Percentiles rank a stretch among this genome's conserved stretches.
Evolutionary conservation across 176 grass and related monocot species (phyloP).

Genomic region (Pontederia crassipes): DNA sequence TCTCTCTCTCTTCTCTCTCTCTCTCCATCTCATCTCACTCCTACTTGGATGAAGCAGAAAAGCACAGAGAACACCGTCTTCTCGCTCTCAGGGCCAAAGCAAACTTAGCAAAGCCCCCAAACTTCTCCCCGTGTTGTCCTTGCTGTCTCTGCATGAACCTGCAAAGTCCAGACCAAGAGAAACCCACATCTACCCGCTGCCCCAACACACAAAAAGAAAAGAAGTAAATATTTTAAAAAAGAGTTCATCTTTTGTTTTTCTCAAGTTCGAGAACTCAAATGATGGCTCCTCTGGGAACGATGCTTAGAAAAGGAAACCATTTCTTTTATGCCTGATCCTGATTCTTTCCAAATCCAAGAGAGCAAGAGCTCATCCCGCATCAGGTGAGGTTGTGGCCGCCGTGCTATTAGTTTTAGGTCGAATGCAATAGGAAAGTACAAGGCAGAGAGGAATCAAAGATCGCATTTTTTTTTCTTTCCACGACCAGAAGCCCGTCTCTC

Average conservation of each 20-base stretch:
- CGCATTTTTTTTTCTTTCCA: neutral
- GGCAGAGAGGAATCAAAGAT: neutral
- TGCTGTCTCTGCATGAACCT: neutral
- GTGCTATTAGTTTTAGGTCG: neutral
- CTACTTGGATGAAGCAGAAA: too few relatives aligned
- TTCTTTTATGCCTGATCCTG: too few relatives aligned
- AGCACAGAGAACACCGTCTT: too few relatives aligned
- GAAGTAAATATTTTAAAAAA: too few relatives aligned
- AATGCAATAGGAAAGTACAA: neutral
- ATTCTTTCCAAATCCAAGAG: too few relatives aligned
- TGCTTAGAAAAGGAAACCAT: too few relatives aligned
- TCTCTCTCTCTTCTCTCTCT: too few relatives aligned
- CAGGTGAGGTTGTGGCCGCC: neutral
- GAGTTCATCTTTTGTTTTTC: neutral
- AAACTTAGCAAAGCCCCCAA: too few relatives aligned
- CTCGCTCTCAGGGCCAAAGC: too few relatives aligned
- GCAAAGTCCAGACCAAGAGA: neutral
- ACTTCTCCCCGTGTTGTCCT: neutral
- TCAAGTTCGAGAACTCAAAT: neutral
- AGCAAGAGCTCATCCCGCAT: too few relatives aligned
- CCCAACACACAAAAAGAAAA: neutral
- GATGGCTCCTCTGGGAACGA: neutral
- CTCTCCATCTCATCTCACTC: too few relatives aligned
- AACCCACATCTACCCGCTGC: neutral
- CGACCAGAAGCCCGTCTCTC: neutral